phyloP scores from a whole-genome alignment of 208 protist species.

The Trypanosomatidae sp. region DNA sequence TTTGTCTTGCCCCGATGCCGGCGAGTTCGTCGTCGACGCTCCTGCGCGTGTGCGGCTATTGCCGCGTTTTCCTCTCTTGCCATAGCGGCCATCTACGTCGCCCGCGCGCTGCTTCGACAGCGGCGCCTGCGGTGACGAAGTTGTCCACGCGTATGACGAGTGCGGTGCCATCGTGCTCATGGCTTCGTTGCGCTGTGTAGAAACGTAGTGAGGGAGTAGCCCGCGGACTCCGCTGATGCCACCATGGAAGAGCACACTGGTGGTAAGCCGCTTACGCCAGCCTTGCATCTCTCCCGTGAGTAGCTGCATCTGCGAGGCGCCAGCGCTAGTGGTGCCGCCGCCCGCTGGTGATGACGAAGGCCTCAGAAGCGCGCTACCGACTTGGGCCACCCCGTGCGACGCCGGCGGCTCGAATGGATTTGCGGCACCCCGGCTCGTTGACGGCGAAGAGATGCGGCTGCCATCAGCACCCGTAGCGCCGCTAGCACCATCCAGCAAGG shows the following conservation, averaged over 20 bases:
- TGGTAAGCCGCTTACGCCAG: conserved; percentile 10
- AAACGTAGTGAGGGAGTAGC: not conserved
- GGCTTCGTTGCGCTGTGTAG: not conserved
- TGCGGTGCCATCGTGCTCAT: not conserved
- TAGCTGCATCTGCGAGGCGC: not conserved
- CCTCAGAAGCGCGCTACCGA: not conserved
- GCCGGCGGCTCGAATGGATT: not conserved
- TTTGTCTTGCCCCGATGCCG: no score
- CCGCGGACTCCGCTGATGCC: not conserved
- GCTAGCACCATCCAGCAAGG: not conserved
- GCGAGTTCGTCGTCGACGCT: not conserved
- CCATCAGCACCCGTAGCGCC: not conserved
- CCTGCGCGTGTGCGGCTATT: not conserved
- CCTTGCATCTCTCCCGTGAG: not conserved
- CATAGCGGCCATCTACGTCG: not conserved
- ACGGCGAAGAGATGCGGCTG: not conserved
- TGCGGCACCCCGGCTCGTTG: not conserved
- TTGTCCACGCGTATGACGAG: not conserved
- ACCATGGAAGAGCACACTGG: not conserved
- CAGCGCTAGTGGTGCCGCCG: not conserved
- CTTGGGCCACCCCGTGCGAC: not conserved
- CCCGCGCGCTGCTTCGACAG: not conserved
- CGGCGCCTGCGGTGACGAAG: not conserved
- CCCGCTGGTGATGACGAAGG: not conserved
- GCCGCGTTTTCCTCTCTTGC: not conserved